Conservation (phyloP, 192 early-diverging fungal genomes). For the Rhizophlyctis rosea region DNA sequence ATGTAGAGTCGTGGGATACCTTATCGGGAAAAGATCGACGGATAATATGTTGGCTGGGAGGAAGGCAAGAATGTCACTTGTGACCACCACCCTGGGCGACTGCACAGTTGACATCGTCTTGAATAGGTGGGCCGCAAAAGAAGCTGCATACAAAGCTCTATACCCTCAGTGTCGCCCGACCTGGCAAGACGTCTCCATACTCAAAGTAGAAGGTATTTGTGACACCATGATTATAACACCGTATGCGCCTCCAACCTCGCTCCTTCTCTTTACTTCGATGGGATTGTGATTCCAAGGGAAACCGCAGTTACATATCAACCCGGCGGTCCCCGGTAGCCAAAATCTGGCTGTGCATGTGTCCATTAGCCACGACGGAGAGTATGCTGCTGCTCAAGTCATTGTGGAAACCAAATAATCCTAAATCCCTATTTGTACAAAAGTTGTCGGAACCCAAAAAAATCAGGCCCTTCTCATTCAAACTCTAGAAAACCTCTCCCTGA, state of each 20-base stretch:
- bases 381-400: slow-evolving; percentile 64
- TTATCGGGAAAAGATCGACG: no score
- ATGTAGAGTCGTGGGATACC: no score
- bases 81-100: no score
- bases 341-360: slow-evolving; percentile 44
- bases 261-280: background rate
- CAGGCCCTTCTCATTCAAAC: no score
- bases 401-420: no score
- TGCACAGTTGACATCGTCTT: no score
- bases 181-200: slow-evolving; percentile 63
- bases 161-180: slow-evolving; percentile 52
- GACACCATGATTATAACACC: background rate
- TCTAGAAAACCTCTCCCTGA: no score
- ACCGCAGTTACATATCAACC: slow-evolving; percentile 20
- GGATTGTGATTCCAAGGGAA: slow-evolving; percentile 2
- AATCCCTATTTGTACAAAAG: no score
- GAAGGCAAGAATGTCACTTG: no score
- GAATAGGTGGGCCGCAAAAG: slow-evolving; percentile 64
- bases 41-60: no score
- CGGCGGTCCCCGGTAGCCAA: background rate
- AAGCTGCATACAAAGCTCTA: slow-evolving; percentile 71
- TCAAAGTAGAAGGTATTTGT: slow-evolving; percentile 47
- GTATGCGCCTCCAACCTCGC: background rate
- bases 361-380: slow-evolving; percentile 81
- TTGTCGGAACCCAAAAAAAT: no score